These are phyloP conservation scores for Kodamaea neixiangensis DNA, from an alignment of 805 yeast genomes.

Conservation along the genomic window DNA sequence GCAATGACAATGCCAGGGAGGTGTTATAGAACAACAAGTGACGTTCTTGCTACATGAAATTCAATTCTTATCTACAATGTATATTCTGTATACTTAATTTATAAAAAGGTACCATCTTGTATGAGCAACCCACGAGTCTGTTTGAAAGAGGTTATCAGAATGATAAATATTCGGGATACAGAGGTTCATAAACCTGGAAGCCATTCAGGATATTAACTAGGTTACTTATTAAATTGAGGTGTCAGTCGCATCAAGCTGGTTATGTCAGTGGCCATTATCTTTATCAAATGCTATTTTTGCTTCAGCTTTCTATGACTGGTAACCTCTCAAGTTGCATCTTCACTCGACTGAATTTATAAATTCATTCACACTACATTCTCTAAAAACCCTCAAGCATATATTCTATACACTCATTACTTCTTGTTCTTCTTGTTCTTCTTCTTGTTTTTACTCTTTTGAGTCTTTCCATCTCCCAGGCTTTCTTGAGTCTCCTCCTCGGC, in stretches of 20 bases:
- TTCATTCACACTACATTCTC: not conserved
- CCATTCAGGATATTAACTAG: too few species aligned
- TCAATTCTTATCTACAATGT: not conserved
- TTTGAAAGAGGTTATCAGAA: too few species aligned
- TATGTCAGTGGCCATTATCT: too few species aligned
- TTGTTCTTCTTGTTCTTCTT: slow-evolving; percentile 6
- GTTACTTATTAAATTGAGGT: too few species aligned
- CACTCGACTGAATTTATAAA: too few species aligned
- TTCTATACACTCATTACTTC: not conserved
- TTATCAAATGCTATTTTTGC: too few species aligned
- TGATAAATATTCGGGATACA: too few species aligned
- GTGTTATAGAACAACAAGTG: not conserved
- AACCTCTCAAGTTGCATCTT: too few species aligned
- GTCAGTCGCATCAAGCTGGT: too few species aligned
- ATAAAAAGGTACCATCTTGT: not conserved
- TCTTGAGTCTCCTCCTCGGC: not conserved
- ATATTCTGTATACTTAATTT: not conserved
- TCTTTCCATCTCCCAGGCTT: slow-evolving; percentile 4
- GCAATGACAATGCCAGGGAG: not conserved
- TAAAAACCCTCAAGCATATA: not conserved
- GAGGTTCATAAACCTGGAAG: too few species aligned
- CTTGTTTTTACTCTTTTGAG: not conserved
- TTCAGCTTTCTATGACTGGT: too few species aligned
- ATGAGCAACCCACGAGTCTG: not conserved
- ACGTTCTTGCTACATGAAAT: not conserved